Evolutionary conservation across 1,139 yeast species (phyloP), one percentile per base, ranked within the genome.

Genomic region (Pichia sp.): DNA sequence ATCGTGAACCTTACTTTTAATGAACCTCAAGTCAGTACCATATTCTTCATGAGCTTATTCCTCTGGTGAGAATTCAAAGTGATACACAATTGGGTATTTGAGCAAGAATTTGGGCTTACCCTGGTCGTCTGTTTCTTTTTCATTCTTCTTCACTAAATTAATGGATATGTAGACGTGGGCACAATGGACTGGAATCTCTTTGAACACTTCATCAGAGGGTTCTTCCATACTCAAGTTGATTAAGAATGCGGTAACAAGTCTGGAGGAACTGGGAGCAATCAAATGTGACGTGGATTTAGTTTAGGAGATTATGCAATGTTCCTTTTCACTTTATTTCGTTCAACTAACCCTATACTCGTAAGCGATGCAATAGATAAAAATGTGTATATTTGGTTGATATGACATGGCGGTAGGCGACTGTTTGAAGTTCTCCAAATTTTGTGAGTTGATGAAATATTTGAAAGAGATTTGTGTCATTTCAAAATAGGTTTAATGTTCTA

Each of bases 21-120:
- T 64, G 46, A 78, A 77, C 19, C 64, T 67, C 19, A 87, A 65
- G 10, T 80, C 72, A 8, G 87, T 74, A 1, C 94, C 94, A 47
- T 66, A 70, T 37, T 80, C 88, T 2, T 80, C 80, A 41, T 78
- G 72, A 55, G 69, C 76, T 51, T 75, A 79, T 51, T 86, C 96
- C 45, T 81, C 93, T 0, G 88, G 87, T 30, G 85, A 73, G 57
- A 86, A 84, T 51, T 83, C 91, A 45, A 85, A 67, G 51, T 81
- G 83, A 50, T 77, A 82, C 31, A 63, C 66, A 18, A 79, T 58
- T 25, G 76, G 77, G 19, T 48, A 55, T 8, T 52, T 46, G 12
- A 61, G 42, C 25, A 59, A 61, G 55, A 28, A 59, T 12, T 12
- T 30, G 44, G 8, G 32, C 7, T 36, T 15, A 3, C 30, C 22